Conservation (phyloP, 306 rosid species). For the Macrotyloma uniflorum region DNA sequence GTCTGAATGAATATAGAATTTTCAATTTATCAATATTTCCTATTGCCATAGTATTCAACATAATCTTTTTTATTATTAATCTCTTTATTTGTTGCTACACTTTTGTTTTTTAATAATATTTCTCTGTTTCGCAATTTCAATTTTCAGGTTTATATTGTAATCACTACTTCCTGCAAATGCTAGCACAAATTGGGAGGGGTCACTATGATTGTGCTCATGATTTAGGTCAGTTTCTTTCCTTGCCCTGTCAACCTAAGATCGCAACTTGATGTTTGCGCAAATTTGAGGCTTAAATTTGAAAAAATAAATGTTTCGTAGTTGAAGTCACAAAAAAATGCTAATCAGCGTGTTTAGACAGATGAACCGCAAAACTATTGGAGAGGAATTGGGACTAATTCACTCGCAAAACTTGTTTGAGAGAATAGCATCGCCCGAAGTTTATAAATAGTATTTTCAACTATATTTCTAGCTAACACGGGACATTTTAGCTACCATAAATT, state of each 20-base stretch:
- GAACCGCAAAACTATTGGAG: background rate
- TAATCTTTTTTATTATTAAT: background rate
- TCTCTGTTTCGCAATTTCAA: conserved; percentile 31
- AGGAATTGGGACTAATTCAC: background rate
- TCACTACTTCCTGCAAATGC: conserved; percentile 90
- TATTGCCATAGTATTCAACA: background rate
- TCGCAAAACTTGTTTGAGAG: background rate
- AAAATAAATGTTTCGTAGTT: conserved; percentile 1
- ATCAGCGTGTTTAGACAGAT: conserved; percentile 4
- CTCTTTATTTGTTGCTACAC: conserved; percentile 20
- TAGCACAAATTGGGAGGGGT: conserved; percentile 83
- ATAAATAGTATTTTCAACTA: background rate
- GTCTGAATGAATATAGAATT: background rate
- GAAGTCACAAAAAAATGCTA: conserved; percentile 10
- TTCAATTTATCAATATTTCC: background rate
- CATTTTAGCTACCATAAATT: background rate
- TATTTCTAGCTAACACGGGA: background rate
- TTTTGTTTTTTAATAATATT: background rate
- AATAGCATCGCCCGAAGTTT: background rate
- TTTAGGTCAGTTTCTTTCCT: conserved; percentile 58
- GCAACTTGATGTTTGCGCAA: conserved; percentile 6
- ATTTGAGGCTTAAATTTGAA: conserved; percentile 11
- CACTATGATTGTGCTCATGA: conserved; percentile 71
- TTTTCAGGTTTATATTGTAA: conserved; percentile 82
- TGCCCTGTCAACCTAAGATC: background rate